These are phyloP conservation scores for Linum tenue DNA, from an alignment of 345 rosid species.

Conservation along the genomic window DNA sequence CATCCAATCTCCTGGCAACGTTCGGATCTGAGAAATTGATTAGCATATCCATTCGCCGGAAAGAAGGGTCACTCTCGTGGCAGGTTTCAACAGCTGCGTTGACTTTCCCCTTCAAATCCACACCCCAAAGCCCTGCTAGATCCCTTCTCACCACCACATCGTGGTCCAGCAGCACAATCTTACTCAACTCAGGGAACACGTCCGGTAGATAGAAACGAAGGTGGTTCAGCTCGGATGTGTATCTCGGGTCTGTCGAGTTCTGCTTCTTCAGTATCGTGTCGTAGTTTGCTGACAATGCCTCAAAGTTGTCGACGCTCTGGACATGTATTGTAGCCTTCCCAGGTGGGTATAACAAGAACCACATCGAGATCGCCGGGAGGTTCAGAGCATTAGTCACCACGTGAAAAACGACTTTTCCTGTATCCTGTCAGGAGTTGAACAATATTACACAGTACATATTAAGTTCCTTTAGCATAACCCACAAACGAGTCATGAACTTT, in stretches of 20 bases:
- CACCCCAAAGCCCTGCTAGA: constrained; percentile 17
- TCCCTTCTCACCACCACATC: constrained; percentile 23
- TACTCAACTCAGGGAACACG: constrained; percentile 19
- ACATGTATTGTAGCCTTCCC: constrained; percentile 19
- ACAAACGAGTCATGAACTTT: too few relatives aligned
- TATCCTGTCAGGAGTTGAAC: constrained; percentile 18
- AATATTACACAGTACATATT: constrained; percentile 10
- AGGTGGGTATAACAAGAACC: constrained; percentile 26
- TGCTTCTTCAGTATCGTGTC: constrained; percentile 39
- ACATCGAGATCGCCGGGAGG: constrained; percentile 25
- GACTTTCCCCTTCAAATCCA: constrained; percentile 22
- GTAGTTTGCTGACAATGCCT: constrained; percentile 8
- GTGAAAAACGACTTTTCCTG: constrained; percentile 22
- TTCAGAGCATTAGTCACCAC: constrained; percentile 24
- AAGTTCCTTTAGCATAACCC: not conserved
- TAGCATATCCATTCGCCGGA: constrained; percentile 16
- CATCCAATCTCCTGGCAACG: constrained; percentile 18
- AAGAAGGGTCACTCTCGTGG: constrained; percentile 30
- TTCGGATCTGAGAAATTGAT: constrained; percentile 25
- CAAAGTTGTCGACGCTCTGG: constrained; percentile 21
- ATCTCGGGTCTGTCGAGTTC: constrained; percentile 27
- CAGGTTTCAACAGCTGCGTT: constrained; percentile 28
- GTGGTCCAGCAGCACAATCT: constrained; percentile 24
- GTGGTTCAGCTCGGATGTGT: constrained; percentile 19
- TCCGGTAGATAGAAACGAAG: constrained; percentile 28